Conservation (phyloP, 2,329 filamentous ascomycete genomes). For the Orbilia ellipsospora region DNA sequence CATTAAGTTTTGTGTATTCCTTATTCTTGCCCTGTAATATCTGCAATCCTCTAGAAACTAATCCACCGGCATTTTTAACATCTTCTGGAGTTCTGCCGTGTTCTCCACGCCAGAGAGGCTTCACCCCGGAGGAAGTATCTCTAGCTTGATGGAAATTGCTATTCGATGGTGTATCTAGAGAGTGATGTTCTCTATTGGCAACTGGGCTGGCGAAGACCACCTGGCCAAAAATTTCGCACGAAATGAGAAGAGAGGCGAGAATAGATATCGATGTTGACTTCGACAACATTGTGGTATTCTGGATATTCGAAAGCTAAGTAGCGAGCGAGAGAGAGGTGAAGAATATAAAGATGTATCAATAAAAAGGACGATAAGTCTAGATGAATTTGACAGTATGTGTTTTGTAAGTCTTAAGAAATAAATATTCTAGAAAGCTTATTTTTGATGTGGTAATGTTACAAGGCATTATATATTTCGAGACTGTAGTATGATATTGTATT, state of each 20-base stretch:
- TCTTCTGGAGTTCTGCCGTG: conserved; percentile 17
- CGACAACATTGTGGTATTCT: background rate
- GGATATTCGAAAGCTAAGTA: background rate
- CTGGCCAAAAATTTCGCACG: background rate
- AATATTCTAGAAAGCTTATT: background rate
- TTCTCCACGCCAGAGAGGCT: conserved; percentile 15
- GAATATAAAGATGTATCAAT: background rate
- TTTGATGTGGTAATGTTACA: no score
- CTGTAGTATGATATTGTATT: background rate
- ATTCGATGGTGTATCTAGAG: background rate
- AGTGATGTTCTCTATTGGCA: background rate
- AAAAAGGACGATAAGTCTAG: background rate
- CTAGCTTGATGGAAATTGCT: background rate
- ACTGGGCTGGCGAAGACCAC: conserved; percentile 7
- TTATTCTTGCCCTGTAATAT: conserved; percentile 4
- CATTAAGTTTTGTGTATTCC: background rate
- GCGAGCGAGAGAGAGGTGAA: background rate
- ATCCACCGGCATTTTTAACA: conserved; percentile 7
- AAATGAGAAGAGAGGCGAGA: background rate
- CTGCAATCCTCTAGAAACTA: conserved; percentile 1
- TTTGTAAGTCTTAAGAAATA: background rate
- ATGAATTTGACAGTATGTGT: background rate
- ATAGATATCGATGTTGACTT: background rate
- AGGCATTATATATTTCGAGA: background rate
- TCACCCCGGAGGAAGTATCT: background rate